phyloP scores from a whole-genome alignment of 805 yeast genomes.

The Zygosaccharomyces lentus region DNA sequence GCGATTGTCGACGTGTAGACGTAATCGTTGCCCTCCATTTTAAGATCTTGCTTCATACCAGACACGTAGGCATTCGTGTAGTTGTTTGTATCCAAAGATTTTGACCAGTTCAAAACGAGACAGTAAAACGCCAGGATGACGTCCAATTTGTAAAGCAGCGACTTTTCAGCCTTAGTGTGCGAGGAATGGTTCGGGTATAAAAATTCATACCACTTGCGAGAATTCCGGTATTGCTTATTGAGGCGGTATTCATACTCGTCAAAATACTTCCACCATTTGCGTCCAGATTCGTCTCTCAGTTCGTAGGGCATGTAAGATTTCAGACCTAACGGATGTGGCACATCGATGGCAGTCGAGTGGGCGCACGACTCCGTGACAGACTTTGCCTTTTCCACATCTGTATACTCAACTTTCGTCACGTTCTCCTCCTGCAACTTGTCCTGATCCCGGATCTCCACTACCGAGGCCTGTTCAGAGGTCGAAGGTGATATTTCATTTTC shows the following conservation, averaged over 20 bases:
- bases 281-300: conserved; percentile 38
- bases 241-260: conserved; percentile 50
- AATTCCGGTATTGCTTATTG: conserved; percentile 33
- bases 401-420: not conserved
- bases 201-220: conserved; percentile 34
- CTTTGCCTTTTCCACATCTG: conserved; percentile 5
- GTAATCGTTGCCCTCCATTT: conserved; percentile 60
- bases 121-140: conserved; percentile 51
- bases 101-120: conserved; percentile 62
- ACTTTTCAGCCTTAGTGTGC: conserved; percentile 43
- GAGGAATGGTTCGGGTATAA: conserved; percentile 35
- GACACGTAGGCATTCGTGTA: conserved; percentile 63
- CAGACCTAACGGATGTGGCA: conserved; percentile 6
- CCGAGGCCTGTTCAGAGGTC: conserved; percentile 2
- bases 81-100: conserved; percentile 58
- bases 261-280: conserved; percentile 45
- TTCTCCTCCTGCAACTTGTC: conserved; percentile 1
- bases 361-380: not conserved
- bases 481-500: conserved; percentile 1
- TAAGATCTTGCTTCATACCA: conserved; percentile 56
- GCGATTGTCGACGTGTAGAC: conserved; percentile 56
- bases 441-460: conserved; percentile 1
- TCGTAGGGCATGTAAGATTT: conserved; percentile 36
- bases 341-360: not conserved
- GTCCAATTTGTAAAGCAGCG: conserved; percentile 51